Evolutionary conservation across 1,284 basidiomycete genomes (phyloP).

Genomic region (Pseudozyma sp.): DNA sequence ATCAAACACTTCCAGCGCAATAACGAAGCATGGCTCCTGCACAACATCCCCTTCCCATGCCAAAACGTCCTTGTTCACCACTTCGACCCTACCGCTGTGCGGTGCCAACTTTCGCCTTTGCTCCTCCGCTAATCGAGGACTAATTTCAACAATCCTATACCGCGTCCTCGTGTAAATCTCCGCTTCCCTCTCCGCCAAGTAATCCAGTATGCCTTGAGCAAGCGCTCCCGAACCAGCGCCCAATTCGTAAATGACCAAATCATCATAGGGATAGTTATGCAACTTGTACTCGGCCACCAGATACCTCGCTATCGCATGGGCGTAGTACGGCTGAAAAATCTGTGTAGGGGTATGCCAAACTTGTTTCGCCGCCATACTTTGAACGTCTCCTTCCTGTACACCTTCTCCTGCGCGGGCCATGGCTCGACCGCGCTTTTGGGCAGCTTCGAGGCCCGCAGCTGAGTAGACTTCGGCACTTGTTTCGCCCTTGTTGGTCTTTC

Average conservation of each 20-base stretch:
- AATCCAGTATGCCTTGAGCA: conserved; percentile 86
- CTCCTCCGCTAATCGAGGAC: conserved; percentile 78
- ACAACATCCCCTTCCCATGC: conserved; percentile 79
- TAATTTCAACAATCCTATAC: conserved; percentile 95
- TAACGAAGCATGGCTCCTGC: conserved; percentile 86
- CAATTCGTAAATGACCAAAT: conserved; percentile 94
- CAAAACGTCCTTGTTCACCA: conserved; percentile 87
- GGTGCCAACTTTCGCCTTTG: conserved; percentile 72
- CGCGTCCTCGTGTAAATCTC: conserved; percentile 90
- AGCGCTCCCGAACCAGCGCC: conserved; percentile 97
- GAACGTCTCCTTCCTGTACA: conserved; percentile 61
- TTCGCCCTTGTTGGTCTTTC: neutral
- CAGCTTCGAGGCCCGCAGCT: conserved; percentile 53
- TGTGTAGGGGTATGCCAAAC: conserved; percentile 99
- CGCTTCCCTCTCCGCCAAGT: conserved; percentile 81
- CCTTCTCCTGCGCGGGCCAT: conserved; percentile 35
- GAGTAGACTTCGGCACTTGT: conserved; percentile 20
- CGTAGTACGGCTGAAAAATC: conserved; percentile 97
- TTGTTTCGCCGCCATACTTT: conserved; percentile 77
- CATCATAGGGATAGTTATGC: conserved; percentile 94
- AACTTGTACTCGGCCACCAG: conserved; percentile 88
- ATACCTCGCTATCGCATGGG: conserved; percentile 87
- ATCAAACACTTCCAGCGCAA: conserved; percentile 96
- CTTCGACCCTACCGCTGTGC: conserved; percentile 74
- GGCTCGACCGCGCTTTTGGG: conserved; percentile 58